These are phyloP conservation scores for Golubevia sp. DNA, from an alignment of 1,284 basidiomycete genomes.

Conservation along the genomic window DNA sequence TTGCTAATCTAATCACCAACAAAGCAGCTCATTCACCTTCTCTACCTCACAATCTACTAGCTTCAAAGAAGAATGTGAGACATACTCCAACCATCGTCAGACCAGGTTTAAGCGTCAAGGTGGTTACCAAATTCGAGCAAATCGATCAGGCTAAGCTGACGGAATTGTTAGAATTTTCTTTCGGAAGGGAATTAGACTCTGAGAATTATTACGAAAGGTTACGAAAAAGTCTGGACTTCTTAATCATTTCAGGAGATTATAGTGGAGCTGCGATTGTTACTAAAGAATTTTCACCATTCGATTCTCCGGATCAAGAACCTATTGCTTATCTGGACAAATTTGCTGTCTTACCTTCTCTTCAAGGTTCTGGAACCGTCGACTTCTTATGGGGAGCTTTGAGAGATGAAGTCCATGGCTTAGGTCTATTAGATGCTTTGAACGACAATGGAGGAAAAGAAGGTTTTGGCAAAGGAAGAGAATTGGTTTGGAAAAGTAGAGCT, in stretches of 20 bases:
- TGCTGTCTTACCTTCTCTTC: constrained; percentile 52
- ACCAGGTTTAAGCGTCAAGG: constrained; percentile 47
- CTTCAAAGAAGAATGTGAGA: constrained; percentile 43
- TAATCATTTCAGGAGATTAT: constrained; percentile 58
- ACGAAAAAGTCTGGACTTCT: constrained; percentile 42
- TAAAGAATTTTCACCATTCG: constrained; percentile 44
- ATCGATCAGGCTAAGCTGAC: constrained; percentile 46
- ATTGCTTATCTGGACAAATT: constrained; percentile 61
- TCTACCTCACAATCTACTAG: constrained; percentile 47
- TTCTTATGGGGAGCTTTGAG: constrained; percentile 60
- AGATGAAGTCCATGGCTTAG: constrained; percentile 57
- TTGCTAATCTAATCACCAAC: constrained; percentile 60
- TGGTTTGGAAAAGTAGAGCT: constrained; percentile 57
- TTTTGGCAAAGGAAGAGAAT: constrained; percentile 46
- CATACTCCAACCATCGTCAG: constrained; percentile 59
- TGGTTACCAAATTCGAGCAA: constrained; percentile 30
- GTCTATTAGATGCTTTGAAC: constrained; percentile 57
- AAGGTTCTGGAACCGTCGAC: constrained; percentile 55
- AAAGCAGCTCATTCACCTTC: constrained; percentile 58
- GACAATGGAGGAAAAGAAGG: constrained; percentile 56
- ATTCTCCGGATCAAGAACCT: constrained; percentile 27
- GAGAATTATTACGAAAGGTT: constrained; percentile 45
- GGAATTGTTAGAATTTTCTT: constrained; percentile 40
- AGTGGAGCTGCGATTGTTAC: constrained; percentile 58
- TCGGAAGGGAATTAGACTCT: constrained; percentile 44